Conservation (phyloP, 352 stramenopile species). For the Pythium folliculosum region DNA sequence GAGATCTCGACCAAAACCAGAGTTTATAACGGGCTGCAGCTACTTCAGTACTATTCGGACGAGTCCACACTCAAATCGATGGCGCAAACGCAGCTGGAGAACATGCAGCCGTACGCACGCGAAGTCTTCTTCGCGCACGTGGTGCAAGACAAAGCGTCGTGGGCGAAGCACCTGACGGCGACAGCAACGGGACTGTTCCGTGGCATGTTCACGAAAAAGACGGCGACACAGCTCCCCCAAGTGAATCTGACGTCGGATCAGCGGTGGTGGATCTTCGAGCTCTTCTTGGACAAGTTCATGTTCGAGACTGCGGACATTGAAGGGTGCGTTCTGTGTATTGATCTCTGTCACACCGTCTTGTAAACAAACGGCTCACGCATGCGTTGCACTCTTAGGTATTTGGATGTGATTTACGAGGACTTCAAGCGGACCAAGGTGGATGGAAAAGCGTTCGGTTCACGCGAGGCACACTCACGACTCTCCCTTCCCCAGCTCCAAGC, state of each 20-base stretch:
- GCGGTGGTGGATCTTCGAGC: slow-evolving; percentile 19
- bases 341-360: not conserved
- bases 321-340: slow-evolving; percentile 30
- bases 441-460: slow-evolving; percentile 33
- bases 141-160: not conserved
- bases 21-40: not conserved
- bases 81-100: not conserved
- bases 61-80: not conserved
- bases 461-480: slow-evolving; percentile 36
- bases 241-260: slow-evolving; percentile 3
- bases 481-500: slow-evolving; percentile 39
- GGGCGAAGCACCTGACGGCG: too few relatives aligned
- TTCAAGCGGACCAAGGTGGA: slow-evolving; percentile 23
- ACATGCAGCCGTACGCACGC: slow-evolving; percentile 31
- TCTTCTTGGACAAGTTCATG: slow-evolving; percentile 42
- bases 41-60: not conserved
- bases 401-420: slow-evolving; percentile 49
- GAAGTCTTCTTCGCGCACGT: slow-evolving; percentile 26
- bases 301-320: slow-evolving; percentile 45
- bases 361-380: not conserved
- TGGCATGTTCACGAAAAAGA: not conserved
- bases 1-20: slow-evolving; percentile 4
- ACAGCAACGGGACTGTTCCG: not conserved
- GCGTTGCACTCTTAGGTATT: slow-evolving; percentile 8
- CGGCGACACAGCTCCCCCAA: not conserved